Evolutionary conservation across 176 grass and related monocot genomes (phyloP).

Genomic region (Puccinellia tenuiflora): DNA sequence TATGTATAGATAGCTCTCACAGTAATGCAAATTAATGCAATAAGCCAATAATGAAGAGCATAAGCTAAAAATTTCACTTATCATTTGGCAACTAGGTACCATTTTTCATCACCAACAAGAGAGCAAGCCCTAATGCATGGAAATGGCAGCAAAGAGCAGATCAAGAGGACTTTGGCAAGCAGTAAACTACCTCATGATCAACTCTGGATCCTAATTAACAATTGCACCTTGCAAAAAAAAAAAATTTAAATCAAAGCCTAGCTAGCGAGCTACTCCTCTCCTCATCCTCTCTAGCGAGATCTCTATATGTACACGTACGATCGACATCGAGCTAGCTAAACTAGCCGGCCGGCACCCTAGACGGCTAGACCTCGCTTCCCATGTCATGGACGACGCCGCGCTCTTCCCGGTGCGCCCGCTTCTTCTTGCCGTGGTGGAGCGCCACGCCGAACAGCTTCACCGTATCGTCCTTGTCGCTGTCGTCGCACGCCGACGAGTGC

Average conservation of each 20-base stretch:
- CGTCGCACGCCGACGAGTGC: too few relatives aligned
- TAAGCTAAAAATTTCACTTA: too few relatives aligned
- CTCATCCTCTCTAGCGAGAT: not conserved
- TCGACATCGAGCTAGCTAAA: not conserved
- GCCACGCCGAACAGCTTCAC: constrained; percentile 95
- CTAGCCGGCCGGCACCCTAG: not conserved
- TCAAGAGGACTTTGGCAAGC: not conserved
- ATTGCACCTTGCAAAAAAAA: not conserved
- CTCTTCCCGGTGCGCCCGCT: constrained; percentile 41
- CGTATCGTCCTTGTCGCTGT: not conserved
- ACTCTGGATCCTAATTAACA: not conserved
- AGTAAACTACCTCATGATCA: not conserved
- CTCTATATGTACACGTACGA: constrained; percentile 8
- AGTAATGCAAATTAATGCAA: too few relatives aligned
- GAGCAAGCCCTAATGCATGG: not conserved
- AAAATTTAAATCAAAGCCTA: not conserved
- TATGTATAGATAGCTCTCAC: too few relatives aligned
- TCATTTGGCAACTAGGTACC: not conserved
- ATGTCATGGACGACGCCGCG: constrained; percentile 24
- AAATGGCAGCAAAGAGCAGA: not conserved
- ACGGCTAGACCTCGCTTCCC: constrained; percentile 30
- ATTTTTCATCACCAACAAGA: not conserved
- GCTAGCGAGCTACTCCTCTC: constrained; percentile 8
- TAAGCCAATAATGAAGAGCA: too few relatives aligned
- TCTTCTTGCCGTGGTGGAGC: constrained; percentile 59